Evolutionary conservation across 768 basidiomycete genomes (phyloP).

Genomic region (Serendipita vermifera): DNA sequence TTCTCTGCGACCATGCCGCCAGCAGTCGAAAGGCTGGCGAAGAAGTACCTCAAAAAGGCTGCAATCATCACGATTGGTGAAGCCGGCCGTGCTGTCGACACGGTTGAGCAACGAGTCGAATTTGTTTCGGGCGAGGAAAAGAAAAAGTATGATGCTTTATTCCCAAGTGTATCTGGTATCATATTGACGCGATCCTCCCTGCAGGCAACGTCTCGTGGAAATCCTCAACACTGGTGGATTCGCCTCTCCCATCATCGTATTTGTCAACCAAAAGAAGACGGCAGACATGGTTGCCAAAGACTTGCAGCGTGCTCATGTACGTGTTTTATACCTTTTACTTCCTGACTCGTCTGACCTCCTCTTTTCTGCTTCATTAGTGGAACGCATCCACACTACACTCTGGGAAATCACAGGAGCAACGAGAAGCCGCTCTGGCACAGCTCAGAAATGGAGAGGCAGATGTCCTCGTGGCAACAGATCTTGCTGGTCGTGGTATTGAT

Average conservation of each 20-base stretch:
- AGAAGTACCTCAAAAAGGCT: conserved; percentile 86
- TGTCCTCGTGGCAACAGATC: conserved; percentile 89
- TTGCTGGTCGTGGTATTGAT: conserved; percentile 98
- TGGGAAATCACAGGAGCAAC: conserved; percentile 94
- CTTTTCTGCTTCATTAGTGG: conserved; percentile 41
- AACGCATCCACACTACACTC: conserved; percentile 85
- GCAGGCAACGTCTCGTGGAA: conserved; percentile 72
- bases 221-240: conserved; percentile 80
- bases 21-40: conserved; percentile 85
- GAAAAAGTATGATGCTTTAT: conserved; percentile 90
- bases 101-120: conserved; percentile 92
- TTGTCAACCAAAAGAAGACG: conserved; percentile 99
- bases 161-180: too few relatives aligned
- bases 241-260: conserved; percentile 88
- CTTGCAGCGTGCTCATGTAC: conserved; percentile 71
- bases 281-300: conserved; percentile 97
- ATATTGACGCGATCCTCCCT: conserved; percentile 13
- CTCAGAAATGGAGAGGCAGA: conserved; percentile 77
- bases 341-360: conserved; percentile 5
- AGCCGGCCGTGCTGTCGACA: conserved; percentile 94
- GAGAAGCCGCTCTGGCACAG: conserved; percentile 81
- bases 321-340: conserved; percentile 22
- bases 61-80: conserved; percentile 97
- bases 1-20: conserved; percentile 99
- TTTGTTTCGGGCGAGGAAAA: conserved; percentile 89